These are phyloP conservation scores for Barnettozyma sucrosica DNA, from an alignment of 805 yeast genomes.

Conservation along the genomic window DNA sequence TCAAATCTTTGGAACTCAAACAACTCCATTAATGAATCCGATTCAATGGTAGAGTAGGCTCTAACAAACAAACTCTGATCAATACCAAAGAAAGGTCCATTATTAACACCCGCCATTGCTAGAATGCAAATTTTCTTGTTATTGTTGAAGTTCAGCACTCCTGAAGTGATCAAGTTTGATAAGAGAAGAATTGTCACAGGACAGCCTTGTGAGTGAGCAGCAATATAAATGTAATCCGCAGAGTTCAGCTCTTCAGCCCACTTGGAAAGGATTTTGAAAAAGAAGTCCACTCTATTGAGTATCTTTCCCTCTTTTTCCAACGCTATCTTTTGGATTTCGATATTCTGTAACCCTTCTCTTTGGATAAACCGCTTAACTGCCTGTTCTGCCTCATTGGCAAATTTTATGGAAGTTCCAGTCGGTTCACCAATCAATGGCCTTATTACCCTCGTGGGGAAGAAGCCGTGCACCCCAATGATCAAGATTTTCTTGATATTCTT, in stretches of 20 bases:
- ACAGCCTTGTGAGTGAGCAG: slow-evolving; percentile 94
- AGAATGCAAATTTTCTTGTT: slow-evolving; percentile 54
- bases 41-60: slow-evolving; percentile 87
- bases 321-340: slow-evolving; percentile 79
- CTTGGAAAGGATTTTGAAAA: slow-evolving; percentile 62
- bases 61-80: slow-evolving; percentile 80
- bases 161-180: slow-evolving; percentile 66
- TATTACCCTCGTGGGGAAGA: slow-evolving; percentile 82
- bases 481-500: slow-evolving; percentile 50
- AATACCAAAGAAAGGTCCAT: slow-evolving; percentile 89
- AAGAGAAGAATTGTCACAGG: slow-evolving; percentile 81
- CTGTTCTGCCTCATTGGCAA: slow-evolving; percentile 84
- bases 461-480: slow-evolving; percentile 93
- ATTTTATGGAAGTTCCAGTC: slow-evolving; percentile 88
- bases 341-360: slow-evolving; percentile 32
- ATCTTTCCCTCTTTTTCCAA: slow-evolving; percentile 91
- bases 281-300: slow-evolving; percentile 76
- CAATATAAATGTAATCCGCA: slow-evolving; percentile 89
- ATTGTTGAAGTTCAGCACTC: slow-evolving; percentile 30
- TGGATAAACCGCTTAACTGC: slow-evolving; percentile 66
- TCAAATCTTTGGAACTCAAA: slow-evolving; percentile 82
- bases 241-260: slow-evolving; percentile 46
- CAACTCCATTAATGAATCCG: slow-evolving; percentile 76
- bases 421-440: slow-evolving; percentile 91
- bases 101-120: slow-evolving; percentile 94